Base-by-base conservation (phyloP, 2,329 filamentous ascomycete genomes). In the Pseudocercospora eumusae region DNA sequence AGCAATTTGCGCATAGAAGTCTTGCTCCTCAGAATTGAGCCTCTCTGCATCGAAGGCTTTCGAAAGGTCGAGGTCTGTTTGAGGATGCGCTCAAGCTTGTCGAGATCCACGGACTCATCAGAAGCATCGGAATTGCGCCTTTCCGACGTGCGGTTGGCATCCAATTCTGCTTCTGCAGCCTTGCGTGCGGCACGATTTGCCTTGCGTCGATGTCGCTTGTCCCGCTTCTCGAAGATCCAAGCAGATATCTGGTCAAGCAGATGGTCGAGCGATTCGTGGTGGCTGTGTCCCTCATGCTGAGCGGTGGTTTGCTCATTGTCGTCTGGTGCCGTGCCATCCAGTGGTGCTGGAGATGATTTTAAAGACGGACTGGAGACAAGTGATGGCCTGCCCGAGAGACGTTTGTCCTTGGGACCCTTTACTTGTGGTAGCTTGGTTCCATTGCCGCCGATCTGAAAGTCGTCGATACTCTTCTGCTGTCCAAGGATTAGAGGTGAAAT, bases 181-280 rank as follows among this genome's bases (percentile, higher is more conserved):
- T 52, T 57, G 11, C 45, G 42, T 10, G 57, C 63, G 23, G 60
- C 49, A 50, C 40, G 59, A 36, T 21, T 55, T 63, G 69, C 61
- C 68, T 75, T 80, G 70, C 75, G 77, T 72, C 82, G 71, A 42
- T 83, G 82, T 69, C 86, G 86, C 75, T 89, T 90, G 31, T 81
- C 78, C 72, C 88, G 89, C 77, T 97, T 92, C 55, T 88, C 85
- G 69, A 93, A 86, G 42, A 97, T 79, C 93, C 93, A 98, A 67
- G 91, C 86, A 25, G 85, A 83, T 13, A 97, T 87, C 72, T 96
- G 91, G 20, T 87, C 82, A 4, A 71, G 65, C 15, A 73, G 60
- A 20, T 64, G 60, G 44, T 73, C 67, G 10, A 54, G 31, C 15
- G 52, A 54, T 13, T 71, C 57, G 27, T 71, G 67, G 23, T 63